phyloP scores from a whole-genome alignment of 306 rosid species.

The Canavalia gladiata region DNA sequence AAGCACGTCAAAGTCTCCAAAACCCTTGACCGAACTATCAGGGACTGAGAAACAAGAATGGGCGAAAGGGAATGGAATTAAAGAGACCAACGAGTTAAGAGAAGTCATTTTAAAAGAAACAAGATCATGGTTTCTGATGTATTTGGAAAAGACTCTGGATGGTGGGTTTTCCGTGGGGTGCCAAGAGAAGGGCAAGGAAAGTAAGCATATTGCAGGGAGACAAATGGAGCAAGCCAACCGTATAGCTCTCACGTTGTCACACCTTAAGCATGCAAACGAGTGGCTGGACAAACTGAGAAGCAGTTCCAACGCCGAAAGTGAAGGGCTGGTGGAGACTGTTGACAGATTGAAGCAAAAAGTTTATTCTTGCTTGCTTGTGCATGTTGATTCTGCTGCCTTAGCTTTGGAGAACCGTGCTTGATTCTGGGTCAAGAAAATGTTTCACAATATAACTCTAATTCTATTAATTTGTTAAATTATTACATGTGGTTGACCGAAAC shows the following conservation, averaged over 20 bases:
- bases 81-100: slow-evolving; percentile 69
- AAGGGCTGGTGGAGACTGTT: slow-evolving; percentile 58
- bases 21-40: slow-evolving; percentile 56
- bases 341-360: slow-evolving; percentile 79
- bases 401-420: slow-evolving; percentile 78
- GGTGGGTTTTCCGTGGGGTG: slow-evolving; percentile 63
- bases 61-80: slow-evolving; percentile 71
- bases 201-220: slow-evolving; percentile 62
- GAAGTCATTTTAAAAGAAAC: slow-evolving; percentile 72
- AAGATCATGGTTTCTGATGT: slow-evolving; percentile 86
- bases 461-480: slow-evolving; percentile 53
- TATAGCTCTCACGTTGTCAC: slow-evolving; percentile 75
- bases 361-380: slow-evolving; percentile 78
- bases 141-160: slow-evolving; percentile 80
- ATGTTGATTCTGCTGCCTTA: slow-evolving; percentile 84
- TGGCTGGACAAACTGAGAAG: slow-evolving; percentile 82
- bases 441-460: slow-evolving; percentile 18
- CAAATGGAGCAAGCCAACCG: slow-evolving; percentile 66
- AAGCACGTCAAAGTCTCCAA: slow-evolving; percentile 57
- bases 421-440: slow-evolving; percentile 38
- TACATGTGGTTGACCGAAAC: slow-evolving; percentile 43
- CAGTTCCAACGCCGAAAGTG: slow-evolving; percentile 56
- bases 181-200: slow-evolving; percentile 72
- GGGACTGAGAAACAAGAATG: slow-evolving; percentile 80
- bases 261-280: slow-evolving; percentile 89